Conservation (phyloP, 305 asterid species). For the Andrographis paniculata region DNA sequence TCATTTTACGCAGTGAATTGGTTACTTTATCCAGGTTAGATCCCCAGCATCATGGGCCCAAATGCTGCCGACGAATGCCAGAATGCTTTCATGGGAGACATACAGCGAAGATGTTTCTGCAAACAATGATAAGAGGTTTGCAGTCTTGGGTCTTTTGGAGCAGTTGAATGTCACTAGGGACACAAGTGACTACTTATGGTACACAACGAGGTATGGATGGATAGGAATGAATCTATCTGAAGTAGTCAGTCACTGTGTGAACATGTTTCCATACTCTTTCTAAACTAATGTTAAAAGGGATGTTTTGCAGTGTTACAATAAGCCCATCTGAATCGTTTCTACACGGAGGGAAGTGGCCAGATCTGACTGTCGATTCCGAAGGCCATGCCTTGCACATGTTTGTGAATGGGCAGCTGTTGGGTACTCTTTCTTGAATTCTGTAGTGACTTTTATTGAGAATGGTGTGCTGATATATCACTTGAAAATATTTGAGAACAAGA, state of each 20-base stretch:
- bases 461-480: no score
- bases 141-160: slow-evolving; percentile 69
- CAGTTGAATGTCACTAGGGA: slow-evolving; percentile 91
- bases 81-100: slow-evolving; percentile 59
- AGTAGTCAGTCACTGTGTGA: background rate
- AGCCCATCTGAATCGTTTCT: slow-evolving; percentile 68
- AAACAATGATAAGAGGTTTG: slow-evolving; percentile 43
- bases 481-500: no score
- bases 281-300: slow-evolving; percentile 2
- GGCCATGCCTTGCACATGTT: slow-evolving; percentile 87
- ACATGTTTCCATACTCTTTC: background rate
- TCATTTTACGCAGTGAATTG: slow-evolving; percentile 9
- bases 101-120: slow-evolving; percentile 62
- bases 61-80: slow-evolving; percentile 48
- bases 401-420: slow-evolving; percentile 56
- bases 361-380: slow-evolving; percentile 58
- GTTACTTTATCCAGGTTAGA: slow-evolving; percentile 39
- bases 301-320: slow-evolving; percentile 49
- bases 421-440: slow-evolving; percentile 28
- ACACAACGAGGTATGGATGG: slow-evolving; percentile 76
- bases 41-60: slow-evolving; percentile 35
- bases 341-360: slow-evolving; percentile 43
- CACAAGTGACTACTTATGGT: slow-evolving; percentile 88
- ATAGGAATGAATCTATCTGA: slow-evolving; percentile 2
- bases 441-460: no score